phyloP scores from a whole-genome alignment of 169 alveolate genomes.

The Theileria equi region DNA sequence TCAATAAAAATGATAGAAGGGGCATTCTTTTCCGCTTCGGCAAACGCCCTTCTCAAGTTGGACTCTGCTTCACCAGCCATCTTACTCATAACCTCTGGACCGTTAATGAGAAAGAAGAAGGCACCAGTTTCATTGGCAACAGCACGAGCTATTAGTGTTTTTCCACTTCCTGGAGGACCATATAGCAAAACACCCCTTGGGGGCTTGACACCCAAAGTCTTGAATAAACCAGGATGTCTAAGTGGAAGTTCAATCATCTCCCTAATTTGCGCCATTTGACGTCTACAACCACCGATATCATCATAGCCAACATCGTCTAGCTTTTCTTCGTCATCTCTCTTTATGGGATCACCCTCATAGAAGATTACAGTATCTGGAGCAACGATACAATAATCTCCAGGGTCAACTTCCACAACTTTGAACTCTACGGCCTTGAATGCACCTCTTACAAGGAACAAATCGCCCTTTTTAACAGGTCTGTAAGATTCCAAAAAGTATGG shows the following conservation, averaged over 20 bases:
- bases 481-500: constrained; percentile 99
- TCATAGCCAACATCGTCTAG: constrained; percentile 99
- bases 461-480: constrained; percentile 99
- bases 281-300: constrained; percentile 99
- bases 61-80: constrained; percentile 99
- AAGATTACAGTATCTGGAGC: constrained; percentile 97
- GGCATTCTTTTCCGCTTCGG: constrained; percentile 95
- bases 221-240: constrained; percentile 98
- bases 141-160: constrained; percentile 99
- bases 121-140: constrained; percentile 99
- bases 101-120: constrained; percentile 93
- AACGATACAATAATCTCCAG: constrained; percentile 98
- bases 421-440: constrained; percentile 99
- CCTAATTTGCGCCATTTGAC: constrained; percentile 98
- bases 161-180: constrained; percentile 99
- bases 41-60: constrained; percentile 95
- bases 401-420: constrained; percentile 99
- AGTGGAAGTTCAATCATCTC: constrained; percentile 99
- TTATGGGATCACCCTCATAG: constrained; percentile 97
- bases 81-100: constrained; percentile 97
- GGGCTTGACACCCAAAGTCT: constrained; percentile 99
- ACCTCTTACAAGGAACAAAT: constrained; percentile 96
- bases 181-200: constrained; percentile 99
- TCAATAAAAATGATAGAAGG: constrained; percentile 99
- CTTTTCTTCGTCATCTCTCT: constrained; percentile 99